phyloP scores from a whole-genome alignment of 495 filamentous ascomycete genomes.

The Chaetomium tenue region DNA sequence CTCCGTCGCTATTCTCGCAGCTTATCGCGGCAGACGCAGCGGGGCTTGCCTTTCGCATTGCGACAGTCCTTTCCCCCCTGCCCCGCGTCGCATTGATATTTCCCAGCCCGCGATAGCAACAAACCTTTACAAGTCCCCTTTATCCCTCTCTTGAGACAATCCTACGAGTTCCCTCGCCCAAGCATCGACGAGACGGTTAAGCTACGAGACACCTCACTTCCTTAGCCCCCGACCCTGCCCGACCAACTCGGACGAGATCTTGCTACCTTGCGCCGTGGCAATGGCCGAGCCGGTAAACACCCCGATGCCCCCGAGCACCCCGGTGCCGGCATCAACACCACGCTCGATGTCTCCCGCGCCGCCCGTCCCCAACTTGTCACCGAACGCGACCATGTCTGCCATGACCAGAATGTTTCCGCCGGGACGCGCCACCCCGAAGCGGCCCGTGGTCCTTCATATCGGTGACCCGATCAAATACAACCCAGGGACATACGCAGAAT shows the following conservation, averaged over 20 bases:
- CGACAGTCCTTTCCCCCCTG: conserved; percentile 7
- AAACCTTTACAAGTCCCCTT: neutral
- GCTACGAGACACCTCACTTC: neutral
- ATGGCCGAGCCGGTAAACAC: conserved; percentile 54
- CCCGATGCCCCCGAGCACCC: conserved; percentile 45
- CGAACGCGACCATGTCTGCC: conserved; percentile 28
- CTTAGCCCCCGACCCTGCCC: neutral
- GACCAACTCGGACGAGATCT: neutral
- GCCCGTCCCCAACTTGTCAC: conserved; percentile 28
- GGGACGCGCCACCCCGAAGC: conserved; percentile 10
- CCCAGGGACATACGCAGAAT: conserved; percentile 54
- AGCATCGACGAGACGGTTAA: neutral
- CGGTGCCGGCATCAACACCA: conserved; percentile 45
- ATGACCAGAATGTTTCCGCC: conserved; percentile 23
- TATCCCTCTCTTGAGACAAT: neutral
- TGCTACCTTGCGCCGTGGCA: neutral
- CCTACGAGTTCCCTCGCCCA: neutral
- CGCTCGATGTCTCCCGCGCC: conserved; percentile 45
- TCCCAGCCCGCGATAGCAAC: neutral
- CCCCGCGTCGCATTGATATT: conserved; percentile 18
- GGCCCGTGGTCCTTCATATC: conserved; percentile 60
- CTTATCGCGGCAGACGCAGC: conserved; percentile 25
- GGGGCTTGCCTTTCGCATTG: conserved; percentile 17
- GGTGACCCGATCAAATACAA: conserved; percentile 70
- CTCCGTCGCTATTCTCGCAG: conserved; percentile 12